phyloP scores from a whole-genome alignment of 116 monocot genomes.

The Trichopus zeylanicus region DNA sequence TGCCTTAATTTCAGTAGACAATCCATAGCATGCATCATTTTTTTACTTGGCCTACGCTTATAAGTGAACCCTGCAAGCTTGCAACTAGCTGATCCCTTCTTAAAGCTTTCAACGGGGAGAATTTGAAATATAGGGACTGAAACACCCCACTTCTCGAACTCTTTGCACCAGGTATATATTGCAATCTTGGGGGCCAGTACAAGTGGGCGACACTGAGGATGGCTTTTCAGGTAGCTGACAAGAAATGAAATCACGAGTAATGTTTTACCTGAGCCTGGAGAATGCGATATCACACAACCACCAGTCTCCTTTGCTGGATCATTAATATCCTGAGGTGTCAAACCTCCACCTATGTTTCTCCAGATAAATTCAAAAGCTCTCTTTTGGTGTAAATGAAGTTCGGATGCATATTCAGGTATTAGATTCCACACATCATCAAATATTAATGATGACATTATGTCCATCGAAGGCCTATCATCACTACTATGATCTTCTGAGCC shows the following conservation, averaged over 20 bases:
- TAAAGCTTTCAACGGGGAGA: conserved; percentile 27
- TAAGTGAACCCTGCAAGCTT: conserved; percentile 1
- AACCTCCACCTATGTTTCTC: conserved; percentile 51
- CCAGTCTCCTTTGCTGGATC: conserved; percentile 22
- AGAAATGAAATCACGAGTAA: conserved; percentile 63
- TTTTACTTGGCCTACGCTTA: conserved; percentile 27
- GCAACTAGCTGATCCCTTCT: conserved; percentile 15
- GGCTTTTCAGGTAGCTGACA: conserved; percentile 45
- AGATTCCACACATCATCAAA: conserved; percentile 38
- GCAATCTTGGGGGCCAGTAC: conserved; percentile 65
- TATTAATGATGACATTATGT: conserved; percentile 11
- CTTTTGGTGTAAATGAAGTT: conserved; percentile 59
- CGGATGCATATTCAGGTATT: conserved; percentile 32
- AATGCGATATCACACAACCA: conserved; percentile 77
- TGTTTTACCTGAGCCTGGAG: conserved; percentile 76
- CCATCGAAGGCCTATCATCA: conserved; percentile 6
- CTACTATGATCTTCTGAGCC: conserved; percentile 14
- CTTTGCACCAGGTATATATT: conserved; percentile 55
- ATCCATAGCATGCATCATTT: conserved; percentile 38
- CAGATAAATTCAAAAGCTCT: conserved; percentile 73
- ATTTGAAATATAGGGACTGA: conserved; percentile 45
- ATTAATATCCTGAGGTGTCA: conserved; percentile 33
- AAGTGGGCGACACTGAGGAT: conserved; percentile 46
- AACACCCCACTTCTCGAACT: conserved; percentile 66
- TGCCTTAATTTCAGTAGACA: conserved; percentile 36